phyloP scores from a whole-genome alignment of 768 basidiomycete genomes.

The Mycena rosella region DNA sequence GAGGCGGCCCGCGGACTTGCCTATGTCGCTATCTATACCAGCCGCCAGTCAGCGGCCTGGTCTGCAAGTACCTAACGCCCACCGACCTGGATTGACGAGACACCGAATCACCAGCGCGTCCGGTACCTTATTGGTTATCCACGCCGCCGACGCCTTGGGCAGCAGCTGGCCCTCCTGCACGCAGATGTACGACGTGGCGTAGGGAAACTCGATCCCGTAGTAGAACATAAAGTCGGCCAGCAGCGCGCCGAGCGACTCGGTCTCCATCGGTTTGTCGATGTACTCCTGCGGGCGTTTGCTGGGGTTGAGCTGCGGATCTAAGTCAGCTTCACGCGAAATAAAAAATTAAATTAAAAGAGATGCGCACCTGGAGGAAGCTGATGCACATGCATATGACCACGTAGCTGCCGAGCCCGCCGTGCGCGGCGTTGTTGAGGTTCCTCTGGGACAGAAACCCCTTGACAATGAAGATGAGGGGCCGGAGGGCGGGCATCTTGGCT shows the following conservation, averaged over 20 bases:
- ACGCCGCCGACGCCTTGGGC: slow-evolving; percentile 50
- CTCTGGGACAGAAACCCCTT: slow-evolving; percentile 72
- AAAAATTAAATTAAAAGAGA: neutral
- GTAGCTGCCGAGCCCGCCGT: slow-evolving; percentile 76
- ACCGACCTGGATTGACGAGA: slow-evolving; percentile 55
- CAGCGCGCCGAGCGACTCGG: slow-evolving; percentile 67
- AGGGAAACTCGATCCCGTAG: slow-evolving; percentile 65
- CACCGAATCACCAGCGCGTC: slow-evolving; percentile 56
- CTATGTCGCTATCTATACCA: slow-evolving; percentile 56
- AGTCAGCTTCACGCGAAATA: too few relatives aligned
- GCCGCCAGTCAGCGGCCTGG: neutral
- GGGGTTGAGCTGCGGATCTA: slow-evolving; percentile 66
- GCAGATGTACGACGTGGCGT: slow-evolving; percentile 56
- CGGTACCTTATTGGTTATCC: slow-evolving; percentile 43
- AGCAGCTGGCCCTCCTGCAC: slow-evolving; percentile 49
- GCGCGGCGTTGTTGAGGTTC: slow-evolving; percentile 72
- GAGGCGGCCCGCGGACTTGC: slow-evolving; percentile 50
- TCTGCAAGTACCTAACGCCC: neutral
- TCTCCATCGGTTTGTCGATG: slow-evolving; percentile 59
- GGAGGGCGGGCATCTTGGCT: slow-evolving; percentile 66
- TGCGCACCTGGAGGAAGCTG: slow-evolving; percentile 76
- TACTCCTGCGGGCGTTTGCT: slow-evolving; percentile 62
- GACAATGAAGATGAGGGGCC: slow-evolving; percentile 70
- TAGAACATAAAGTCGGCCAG: slow-evolving; percentile 75
- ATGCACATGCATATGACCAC: slow-evolving; percentile 72